These are phyloP conservation scores for Xylaria curta DNA, from an alignment of 495 filamentous ascomycete genomes.

Conservation along the genomic window DNA sequence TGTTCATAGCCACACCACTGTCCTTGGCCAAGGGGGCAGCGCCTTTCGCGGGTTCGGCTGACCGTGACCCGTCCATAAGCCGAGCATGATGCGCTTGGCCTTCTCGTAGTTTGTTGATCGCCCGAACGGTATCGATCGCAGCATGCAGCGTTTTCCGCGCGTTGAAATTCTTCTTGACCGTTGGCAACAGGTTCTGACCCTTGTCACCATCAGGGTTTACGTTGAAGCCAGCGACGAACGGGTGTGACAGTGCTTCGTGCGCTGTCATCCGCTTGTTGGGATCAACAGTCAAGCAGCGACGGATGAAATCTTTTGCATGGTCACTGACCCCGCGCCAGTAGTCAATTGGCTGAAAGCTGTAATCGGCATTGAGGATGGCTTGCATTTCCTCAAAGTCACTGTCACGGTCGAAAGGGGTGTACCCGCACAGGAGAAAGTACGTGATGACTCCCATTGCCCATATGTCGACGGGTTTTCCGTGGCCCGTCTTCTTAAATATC, in stretches of 20 bases:
- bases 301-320: constrained; percentile 86
- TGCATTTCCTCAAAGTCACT: constrained; percentile 99
- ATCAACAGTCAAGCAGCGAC: constrained; percentile 83
- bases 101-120: constrained; percentile 94
- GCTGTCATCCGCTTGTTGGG: constrained; percentile 88
- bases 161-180: constrained; percentile 99
- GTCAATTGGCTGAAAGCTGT: constrained; percentile 92
- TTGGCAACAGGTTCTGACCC: constrained; percentile 79
- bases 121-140: constrained; percentile 97
- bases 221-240: constrained; percentile 74
- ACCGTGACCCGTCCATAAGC: constrained; percentile 72
- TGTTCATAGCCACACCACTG: constrained; percentile 35
- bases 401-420: constrained; percentile 97
- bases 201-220: constrained; percentile 43
- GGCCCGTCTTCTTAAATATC: constrained; percentile 86
- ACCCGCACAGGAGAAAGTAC: constrained; percentile 97
- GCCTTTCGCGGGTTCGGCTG: constrained; percentile 44
- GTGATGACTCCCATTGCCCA: constrained; percentile 98
- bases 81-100: constrained; percentile 60
- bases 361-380: constrained; percentile 94
- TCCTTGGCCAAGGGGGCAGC: constrained; percentile 38
- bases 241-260: constrained; percentile 87
- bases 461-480: constrained; percentile 89
- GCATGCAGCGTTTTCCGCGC: constrained; percentile 91
- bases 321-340: constrained; percentile 96